Evolutionary conservation across 441 rosid genomes (phyloP).

Genomic region (Melastoma candidum): DNA sequence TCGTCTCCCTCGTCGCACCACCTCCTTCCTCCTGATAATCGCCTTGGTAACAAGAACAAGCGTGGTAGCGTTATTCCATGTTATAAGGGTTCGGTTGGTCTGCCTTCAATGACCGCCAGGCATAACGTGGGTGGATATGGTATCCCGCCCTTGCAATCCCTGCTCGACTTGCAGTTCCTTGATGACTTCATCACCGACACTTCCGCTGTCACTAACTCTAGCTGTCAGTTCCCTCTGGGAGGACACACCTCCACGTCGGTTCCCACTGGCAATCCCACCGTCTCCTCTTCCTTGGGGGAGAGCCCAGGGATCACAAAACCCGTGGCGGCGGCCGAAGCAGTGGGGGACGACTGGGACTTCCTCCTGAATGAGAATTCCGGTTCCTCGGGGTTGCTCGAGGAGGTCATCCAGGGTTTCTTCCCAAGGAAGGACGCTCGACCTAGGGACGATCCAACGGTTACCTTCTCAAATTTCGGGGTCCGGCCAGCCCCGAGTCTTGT

Average conservation of each 20-base stretch:
- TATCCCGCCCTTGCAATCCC: too few species aligned
- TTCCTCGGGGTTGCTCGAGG: conserved; percentile 14
- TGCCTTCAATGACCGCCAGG: too few species aligned
- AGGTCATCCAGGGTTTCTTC: conserved; percentile 17
- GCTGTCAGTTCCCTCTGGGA: too few species aligned
- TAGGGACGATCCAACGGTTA: too few species aligned
- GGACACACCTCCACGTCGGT: not conserved
- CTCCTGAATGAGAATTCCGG: conserved; percentile 12
- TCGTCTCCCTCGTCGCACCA: not conserved
- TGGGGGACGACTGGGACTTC: conserved; percentile 1
- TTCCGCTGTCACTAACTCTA: too few species aligned
- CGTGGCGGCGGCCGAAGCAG: not conserved
- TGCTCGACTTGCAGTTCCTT: too few species aligned
- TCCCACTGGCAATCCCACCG: not conserved
- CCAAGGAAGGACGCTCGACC: conserved; percentile 1
- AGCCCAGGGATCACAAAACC: not conserved
- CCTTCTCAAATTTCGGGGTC: too few species aligned
- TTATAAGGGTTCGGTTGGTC: too few species aligned
- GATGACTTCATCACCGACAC: too few species aligned
- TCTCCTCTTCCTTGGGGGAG: not conserved
- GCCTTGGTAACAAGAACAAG: not conserved
- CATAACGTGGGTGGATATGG: too few species aligned
- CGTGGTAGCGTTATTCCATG: too few species aligned
- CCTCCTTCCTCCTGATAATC: not conserved
- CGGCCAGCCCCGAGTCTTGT: too few species aligned